Percentiles rank a stretch among this genome's conserved stretches.
Evolutionary conservation across 169 alveolate genomes (phyloP).

Genomic region (Plasmodium gaboni): DNA sequence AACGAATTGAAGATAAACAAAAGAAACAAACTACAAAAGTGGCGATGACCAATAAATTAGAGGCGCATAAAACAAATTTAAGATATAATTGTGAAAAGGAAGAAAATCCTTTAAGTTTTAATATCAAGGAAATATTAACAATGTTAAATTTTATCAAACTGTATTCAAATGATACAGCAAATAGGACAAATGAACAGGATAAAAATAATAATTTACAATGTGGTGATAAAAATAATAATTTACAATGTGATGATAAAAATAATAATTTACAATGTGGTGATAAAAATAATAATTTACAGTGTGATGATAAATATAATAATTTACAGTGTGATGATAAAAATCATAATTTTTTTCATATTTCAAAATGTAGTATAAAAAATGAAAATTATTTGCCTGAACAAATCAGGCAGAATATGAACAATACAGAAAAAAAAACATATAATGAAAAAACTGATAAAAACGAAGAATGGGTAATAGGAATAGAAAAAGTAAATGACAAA

Average conservation of each 20-base stretch:
- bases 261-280: no score
- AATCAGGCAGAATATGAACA: no score
- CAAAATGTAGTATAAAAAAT: no score
- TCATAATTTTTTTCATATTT: no score
- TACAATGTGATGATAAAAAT: not conserved
- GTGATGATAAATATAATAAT: not conserved
- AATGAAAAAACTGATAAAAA: not conserved
- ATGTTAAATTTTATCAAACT: constrained; percentile 47
- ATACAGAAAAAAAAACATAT: no score
- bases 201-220: not conserved
- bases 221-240: not conserved
- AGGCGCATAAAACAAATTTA: constrained; percentile 3
- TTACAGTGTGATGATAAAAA: no score
- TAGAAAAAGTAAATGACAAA: constrained; percentile 71
- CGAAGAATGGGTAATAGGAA: constrained; percentile 71
- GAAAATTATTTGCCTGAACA: no score
- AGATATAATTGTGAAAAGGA: constrained; percentile 50
- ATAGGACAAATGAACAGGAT: not conserved
- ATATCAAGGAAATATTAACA: constrained; percentile 58
- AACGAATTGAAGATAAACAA: no score
- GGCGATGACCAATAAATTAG: constrained; percentile 3
- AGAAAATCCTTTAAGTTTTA: constrained; percentile 58
- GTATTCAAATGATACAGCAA: constrained; percentile 19
- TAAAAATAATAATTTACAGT: not conserved
- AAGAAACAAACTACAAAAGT: not conserved